These are phyloP conservation scores for Leccinum obscurum DNA, from an alignment of 768 basidiomycete genomes.

Conservation along the genomic window DNA sequence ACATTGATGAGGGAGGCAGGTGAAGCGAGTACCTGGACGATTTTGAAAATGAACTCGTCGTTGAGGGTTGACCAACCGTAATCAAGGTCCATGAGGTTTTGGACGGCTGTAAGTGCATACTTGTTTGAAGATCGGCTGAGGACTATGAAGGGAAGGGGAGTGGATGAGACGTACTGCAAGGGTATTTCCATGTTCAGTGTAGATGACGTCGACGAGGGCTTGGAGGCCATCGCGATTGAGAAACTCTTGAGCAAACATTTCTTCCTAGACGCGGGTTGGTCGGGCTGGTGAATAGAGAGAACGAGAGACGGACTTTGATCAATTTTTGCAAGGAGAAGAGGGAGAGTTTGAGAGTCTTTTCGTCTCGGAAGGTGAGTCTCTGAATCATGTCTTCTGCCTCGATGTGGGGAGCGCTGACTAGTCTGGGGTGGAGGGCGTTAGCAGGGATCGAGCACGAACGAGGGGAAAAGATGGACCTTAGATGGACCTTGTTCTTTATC, in stretches of 20 bases:
- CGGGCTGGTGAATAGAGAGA: not conserved
- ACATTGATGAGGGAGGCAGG: conserved; percentile 82
- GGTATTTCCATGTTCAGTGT: conserved; percentile 71
- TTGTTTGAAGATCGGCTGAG: conserved; percentile 31
- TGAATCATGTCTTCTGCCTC: conserved; percentile 78
- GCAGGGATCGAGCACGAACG: not conserved
- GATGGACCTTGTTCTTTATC: conserved; percentile 73
- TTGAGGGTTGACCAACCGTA: conserved; percentile 80
- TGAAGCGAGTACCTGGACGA: conserved; percentile 78
- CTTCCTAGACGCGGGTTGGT: conserved; percentile 53
- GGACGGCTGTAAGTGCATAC: conserved; percentile 86
- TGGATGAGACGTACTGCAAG: conserved; percentile 60
- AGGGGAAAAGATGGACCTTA: conserved; percentile 56
- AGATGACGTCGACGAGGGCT: conserved; percentile 71
- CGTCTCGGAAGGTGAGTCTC: conserved; percentile 62
- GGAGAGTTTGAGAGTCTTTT: conserved; percentile 61
- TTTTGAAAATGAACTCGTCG: conserved; percentile 68
- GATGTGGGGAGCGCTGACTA: conserved; percentile 76
- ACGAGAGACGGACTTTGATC: conserved; percentile 55
- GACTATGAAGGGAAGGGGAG: not conserved
- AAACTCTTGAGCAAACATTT: conserved; percentile 80
- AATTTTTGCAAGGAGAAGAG: conserved; percentile 79
- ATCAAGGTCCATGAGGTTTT: conserved; percentile 85
- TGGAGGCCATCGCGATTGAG: conserved; percentile 67
- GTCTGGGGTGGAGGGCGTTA: conserved; percentile 40